These are phyloP conservation scores for Triticum dicoccoides DNA, from an alignment of 176 grass and related monocot species.

Conservation along the genomic window DNA sequence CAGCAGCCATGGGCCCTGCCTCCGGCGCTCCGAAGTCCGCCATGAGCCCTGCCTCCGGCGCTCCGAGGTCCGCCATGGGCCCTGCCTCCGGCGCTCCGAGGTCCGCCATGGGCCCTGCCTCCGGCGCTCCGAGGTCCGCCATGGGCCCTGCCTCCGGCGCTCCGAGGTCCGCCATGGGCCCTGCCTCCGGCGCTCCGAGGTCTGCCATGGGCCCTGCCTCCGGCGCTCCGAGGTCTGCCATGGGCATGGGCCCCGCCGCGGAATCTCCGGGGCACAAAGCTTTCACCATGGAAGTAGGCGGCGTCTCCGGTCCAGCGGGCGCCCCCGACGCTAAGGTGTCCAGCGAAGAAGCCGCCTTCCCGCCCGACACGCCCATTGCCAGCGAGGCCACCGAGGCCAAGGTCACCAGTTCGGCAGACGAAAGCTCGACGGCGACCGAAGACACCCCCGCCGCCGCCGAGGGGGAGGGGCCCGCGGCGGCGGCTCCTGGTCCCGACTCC, in stretches of 20 bases:
- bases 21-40: no score
- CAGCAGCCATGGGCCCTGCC: background rate
- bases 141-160: no score
- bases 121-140: no score
- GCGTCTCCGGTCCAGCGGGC: background rate
- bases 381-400: background rate
- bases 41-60: background rate
- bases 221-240: no score
- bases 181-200: background rate
- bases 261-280: background rate
- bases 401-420: background rate
- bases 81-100: background rate
- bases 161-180: background rate
- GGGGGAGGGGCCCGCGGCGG: background rate
- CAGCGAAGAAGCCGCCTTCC: conserved; percentile 2
- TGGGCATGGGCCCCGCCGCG: background rate
- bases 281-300: background rate
- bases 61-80: background rate
- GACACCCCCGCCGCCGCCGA: background rate
- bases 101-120: background rate
- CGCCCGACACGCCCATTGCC: background rate
- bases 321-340: conserved; percentile 11
- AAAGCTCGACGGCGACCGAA: background rate
- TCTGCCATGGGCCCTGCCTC: background rate
- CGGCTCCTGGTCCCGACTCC: background rate